Conservation (phyloP, 495 filamentous ascomycete species). For the Penicillium silybi region DNA sequence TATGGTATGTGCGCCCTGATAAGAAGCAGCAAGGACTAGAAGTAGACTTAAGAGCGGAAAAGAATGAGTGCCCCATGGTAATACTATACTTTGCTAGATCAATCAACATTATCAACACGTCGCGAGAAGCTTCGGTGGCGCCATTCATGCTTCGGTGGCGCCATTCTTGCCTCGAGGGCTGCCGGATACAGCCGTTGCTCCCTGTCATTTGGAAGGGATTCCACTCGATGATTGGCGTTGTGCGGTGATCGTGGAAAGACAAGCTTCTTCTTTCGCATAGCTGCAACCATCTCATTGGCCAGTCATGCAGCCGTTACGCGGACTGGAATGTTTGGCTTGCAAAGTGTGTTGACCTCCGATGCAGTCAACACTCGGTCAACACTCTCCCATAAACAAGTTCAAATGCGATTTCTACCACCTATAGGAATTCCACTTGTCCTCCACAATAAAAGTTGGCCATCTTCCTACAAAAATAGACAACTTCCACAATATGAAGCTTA, state of each 20-base stretch:
- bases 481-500: background rate
- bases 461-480: background rate
- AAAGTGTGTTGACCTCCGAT: background rate
- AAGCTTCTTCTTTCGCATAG: background rate
- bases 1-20: background rate
- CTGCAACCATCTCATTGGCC: background rate
- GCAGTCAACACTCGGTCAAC: background rate
- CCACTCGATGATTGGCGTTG: background rate
- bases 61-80: too few relatives aligned
- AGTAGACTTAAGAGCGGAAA: background rate
- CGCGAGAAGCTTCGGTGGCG: background rate
- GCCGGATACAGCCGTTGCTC: background rate
- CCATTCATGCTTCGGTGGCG: background rate
- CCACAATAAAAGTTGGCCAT: background rate
- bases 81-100: background rate
- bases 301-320: background rate
- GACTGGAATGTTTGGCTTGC: constrained; percentile 4
- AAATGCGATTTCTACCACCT: background rate
- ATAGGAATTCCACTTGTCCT: background rate
- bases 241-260: background rate
- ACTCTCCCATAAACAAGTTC: background rate
- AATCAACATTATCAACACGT: background rate
- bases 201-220: constrained; percentile 3
- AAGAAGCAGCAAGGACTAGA: background rate
- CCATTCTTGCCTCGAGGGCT: background rate